Evolutionary conservation across 257 asterid genomes (phyloP).

Genomic region (Thymus quinquecostatus): DNA sequence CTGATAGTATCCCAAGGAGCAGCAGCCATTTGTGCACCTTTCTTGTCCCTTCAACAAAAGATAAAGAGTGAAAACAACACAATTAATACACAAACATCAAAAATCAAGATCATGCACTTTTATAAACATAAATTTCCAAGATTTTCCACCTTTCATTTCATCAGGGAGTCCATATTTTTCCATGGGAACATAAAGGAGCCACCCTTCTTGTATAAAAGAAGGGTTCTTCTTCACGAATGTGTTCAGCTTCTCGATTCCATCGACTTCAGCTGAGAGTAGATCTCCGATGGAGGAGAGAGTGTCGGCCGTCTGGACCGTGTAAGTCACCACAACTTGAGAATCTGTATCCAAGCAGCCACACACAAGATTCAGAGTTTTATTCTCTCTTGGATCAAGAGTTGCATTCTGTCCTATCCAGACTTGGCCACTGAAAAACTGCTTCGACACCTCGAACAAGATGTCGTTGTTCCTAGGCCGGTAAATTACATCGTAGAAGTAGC

Average conservation of each 20-base stretch:
- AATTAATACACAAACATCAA: not conserved
- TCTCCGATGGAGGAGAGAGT: constrained; percentile 49
- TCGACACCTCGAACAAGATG: constrained; percentile 47
- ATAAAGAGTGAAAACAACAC: not conserved
- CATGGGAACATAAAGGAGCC: constrained; percentile 73
- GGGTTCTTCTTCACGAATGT: constrained; percentile 47
- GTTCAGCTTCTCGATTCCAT: constrained; percentile 54
- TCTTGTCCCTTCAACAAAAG: constrained; percentile 21
- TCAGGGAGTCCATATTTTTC: constrained; percentile 47
- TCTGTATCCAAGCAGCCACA: constrained; percentile 72
- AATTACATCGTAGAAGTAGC: constrained; percentile 62
- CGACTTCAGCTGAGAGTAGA: constrained; percentile 53
- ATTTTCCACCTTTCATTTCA: constrained; percentile 31
- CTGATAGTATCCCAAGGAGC: constrained; percentile 48
- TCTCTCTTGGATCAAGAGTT: constrained; percentile 24
- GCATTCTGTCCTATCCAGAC: constrained; percentile 53
- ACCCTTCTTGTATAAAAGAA: constrained; percentile 48
- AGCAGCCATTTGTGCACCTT: constrained; percentile 56
- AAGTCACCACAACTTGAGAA: constrained; percentile 62
- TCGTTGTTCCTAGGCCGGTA: constrained; percentile 44
- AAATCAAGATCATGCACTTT: not conserved
- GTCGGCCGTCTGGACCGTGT: constrained; percentile 68
- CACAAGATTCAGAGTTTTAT: constrained; percentile 53
- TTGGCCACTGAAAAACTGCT: constrained; percentile 54
- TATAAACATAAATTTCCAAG: too few species aligned